A percentile compares a stretch with the other conserved stretches of the same genome.
Evolutionary conservation across 179 eudicot genomes (phyloP).

Genomic region (Patellifolia procumbens): DNA sequence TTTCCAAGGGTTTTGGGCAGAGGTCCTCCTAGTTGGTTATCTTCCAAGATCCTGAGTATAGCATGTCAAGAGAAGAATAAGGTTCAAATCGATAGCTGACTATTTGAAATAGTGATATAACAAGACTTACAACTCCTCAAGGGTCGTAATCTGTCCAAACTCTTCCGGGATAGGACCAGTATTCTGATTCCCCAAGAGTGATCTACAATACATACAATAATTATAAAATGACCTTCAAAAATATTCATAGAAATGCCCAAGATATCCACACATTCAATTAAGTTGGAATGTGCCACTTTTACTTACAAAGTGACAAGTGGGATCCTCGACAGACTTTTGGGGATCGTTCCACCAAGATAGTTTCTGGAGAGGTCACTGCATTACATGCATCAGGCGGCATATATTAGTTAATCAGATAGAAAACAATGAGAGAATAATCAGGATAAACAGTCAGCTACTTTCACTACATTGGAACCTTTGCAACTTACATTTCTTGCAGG

Average conservation of each 20-base stretch:
- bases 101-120: neutral
- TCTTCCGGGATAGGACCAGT: constrained; percentile 69
- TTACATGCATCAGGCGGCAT: neutral
- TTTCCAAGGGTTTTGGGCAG: constrained; percentile 67
- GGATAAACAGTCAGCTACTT: neutral
- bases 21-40: constrained; percentile 64
- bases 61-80: neutral
- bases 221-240: neutral
- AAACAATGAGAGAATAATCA: neutral
- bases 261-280: neutral
- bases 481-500: constrained; percentile 55
- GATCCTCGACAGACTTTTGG: constrained; percentile 44
- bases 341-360: constrained; percentile 69
- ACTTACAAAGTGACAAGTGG: constrained; percentile 62
- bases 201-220: constrained; percentile 32
- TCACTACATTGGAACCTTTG: neutral
- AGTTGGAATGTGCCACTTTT: neutral
- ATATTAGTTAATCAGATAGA: neutral
- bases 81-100: neutral
- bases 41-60: constrained; percentile 54
- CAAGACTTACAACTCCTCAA: constrained; percentile 60
- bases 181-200: constrained; percentile 53
- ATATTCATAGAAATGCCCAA: neutral
- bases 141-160: constrained; percentile 64
- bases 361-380: constrained; percentile 73